phyloP scores from a whole-genome alignment of 2,329 filamentous ascomycete species.

The Xylariaceae sp. region DNA sequence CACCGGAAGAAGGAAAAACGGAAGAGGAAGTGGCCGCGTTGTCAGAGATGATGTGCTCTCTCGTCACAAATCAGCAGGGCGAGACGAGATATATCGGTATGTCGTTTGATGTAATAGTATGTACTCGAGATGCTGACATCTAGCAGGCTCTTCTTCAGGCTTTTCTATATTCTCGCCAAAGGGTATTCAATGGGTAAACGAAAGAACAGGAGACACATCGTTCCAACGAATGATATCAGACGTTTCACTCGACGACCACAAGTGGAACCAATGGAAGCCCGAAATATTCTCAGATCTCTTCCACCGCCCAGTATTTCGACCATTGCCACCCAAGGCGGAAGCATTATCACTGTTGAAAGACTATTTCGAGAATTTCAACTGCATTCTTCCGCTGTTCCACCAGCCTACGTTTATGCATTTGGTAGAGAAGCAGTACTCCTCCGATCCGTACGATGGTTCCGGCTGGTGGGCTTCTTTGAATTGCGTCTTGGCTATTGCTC shows the following conservation, averaged over 20 bases:
- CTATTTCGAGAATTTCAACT: conserved; percentile 98
- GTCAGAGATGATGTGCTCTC: conserved; percentile 98
- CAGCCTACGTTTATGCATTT: conserved; percentile 98
- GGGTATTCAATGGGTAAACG: conserved; percentile 97
- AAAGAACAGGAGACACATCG: conserved; percentile 91
- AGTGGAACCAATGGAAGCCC: conserved; percentile 98
- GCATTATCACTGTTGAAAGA: conserved; percentile 85
- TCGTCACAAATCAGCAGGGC: conserved; percentile 91
- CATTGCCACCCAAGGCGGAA: conserved; percentile 81
- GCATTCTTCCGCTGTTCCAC: conserved; percentile 96
- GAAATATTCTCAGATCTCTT: conserved; percentile 95
- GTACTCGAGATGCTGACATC: background rate
- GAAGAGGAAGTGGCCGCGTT: conserved; percentile 78
- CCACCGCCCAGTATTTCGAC: conserved; percentile 76
- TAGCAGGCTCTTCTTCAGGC: conserved; percentile 83
- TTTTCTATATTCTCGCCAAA: conserved; percentile 99
- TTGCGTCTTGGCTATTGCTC: conserved; percentile 87
- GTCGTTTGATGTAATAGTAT: conserved; percentile 20
- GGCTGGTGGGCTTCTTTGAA: conserved; percentile 99
- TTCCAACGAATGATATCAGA: conserved; percentile 94
- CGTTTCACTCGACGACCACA: conserved; percentile 88
- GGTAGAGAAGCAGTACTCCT: conserved; percentile 88
- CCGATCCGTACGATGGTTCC: conserved; percentile 88
- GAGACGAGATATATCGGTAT: conserved; percentile 94
- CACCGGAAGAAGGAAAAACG: conserved; percentile 41